These are phyloP conservation scores for Fusarium secorum DNA, from an alignment of 2,329 filamentous ascomycete species.

Conservation along the genomic window DNA sequence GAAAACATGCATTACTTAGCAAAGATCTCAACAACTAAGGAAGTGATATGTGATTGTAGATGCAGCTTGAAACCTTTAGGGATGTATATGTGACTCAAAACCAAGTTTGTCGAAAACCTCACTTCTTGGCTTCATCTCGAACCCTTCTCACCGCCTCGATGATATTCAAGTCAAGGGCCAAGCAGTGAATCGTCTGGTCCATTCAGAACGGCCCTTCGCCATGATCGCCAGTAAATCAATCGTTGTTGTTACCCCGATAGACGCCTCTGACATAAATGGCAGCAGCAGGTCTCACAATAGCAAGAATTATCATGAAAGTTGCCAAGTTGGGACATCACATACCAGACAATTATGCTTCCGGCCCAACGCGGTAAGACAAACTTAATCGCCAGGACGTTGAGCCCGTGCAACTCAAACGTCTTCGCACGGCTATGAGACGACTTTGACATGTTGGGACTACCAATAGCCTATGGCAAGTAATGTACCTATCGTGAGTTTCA, in stretches of 20 bases:
- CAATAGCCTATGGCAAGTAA: rapidly evolving
- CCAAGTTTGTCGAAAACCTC: not conserved
- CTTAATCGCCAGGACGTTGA: not conserved
- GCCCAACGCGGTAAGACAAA: not conserved
- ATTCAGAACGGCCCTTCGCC: not conserved
- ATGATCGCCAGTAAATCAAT: not conserved
- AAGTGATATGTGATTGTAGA: rapidly evolving
- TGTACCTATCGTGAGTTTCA: not conserved
- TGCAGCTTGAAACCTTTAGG: no score
- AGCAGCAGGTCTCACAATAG: not conserved
- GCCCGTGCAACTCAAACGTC: rapidly evolving
- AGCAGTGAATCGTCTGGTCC: rapidly evolving
- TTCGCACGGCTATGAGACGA: not conserved
- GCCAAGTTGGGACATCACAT: constrained; percentile 11
- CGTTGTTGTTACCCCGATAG: not conserved
- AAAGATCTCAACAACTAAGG: not conserved
- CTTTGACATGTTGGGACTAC: not conserved
- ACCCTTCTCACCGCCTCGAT: not conserved
- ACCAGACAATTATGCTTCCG: not conserved
- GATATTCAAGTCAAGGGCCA: not conserved
- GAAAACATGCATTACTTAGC: not conserved
- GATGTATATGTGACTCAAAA: rapidly evolving
- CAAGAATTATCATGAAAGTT: not conserved
- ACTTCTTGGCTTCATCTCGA: not conserved
- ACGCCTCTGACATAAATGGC: not conserved